These are phyloP conservation scores for Xylaria sp. DNA, from an alignment of 2,329 filamentous ascomycete species.

Conservation along the genomic window DNA sequence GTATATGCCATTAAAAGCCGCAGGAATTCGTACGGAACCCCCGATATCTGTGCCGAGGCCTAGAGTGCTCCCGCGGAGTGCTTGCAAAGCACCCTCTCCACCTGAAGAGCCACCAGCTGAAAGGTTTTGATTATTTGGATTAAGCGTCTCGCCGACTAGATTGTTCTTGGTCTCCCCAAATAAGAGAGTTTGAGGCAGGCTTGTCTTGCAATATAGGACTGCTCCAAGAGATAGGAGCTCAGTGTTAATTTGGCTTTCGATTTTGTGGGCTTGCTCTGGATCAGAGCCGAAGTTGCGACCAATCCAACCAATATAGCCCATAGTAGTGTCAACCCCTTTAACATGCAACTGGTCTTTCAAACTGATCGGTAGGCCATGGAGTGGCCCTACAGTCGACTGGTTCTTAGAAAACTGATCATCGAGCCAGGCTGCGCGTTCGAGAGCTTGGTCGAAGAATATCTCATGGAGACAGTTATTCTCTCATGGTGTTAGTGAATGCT, in stretches of 20 bases:
- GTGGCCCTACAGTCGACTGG: constrained; percentile 50
- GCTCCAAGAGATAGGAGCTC: constrained; percentile 44
- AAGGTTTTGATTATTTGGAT: constrained; percentile 63
- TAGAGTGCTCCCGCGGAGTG: constrained; percentile 48
- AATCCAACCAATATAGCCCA: constrained; percentile 40
- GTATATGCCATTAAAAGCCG: constrained; percentile 51
- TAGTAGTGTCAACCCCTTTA: constrained; percentile 34
- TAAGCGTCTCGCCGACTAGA: constrained; percentile 65
- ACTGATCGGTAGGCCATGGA: constrained; percentile 36
- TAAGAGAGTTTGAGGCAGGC: constrained; percentile 63
- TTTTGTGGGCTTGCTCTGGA: constrained; percentile 33
- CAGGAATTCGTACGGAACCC: constrained; percentile 51
- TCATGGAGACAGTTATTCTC: constrained; percentile 41
- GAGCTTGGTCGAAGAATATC: constrained; percentile 33
- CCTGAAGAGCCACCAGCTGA: constrained; percentile 69
- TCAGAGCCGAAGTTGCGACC: constrained; percentile 44
- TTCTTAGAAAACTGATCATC: constrained; percentile 47
- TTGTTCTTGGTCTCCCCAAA: constrained; percentile 65
- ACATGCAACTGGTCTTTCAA: constrained; percentile 39
- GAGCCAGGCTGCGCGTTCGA: constrained; percentile 44
- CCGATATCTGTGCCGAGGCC: constrained; percentile 55
- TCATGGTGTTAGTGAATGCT: background rate
- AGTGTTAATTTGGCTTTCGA: constrained; percentile 20
- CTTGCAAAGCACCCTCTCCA: constrained; percentile 54
- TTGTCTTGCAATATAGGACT: constrained; percentile 50